Conservation (phyloP, 768 basidiomycete genomes). For the Kwoniella dejecticola region DNA sequence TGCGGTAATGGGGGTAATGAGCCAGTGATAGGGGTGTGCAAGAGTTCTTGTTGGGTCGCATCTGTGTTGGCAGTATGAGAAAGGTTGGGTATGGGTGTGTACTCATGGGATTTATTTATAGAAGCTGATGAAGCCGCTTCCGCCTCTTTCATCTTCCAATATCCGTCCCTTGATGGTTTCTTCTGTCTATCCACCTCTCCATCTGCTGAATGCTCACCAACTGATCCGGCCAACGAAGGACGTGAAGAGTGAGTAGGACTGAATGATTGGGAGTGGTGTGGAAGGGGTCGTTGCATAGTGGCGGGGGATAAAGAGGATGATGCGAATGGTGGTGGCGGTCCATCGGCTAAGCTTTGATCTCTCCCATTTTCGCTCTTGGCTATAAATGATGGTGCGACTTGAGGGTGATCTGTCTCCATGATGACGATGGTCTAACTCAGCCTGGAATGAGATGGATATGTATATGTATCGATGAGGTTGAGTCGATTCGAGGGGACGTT, state of each 20-base stretch:
- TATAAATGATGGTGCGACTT: neutral
- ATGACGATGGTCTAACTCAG: neutral
- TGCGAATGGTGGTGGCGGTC: constrained; percentile 7
- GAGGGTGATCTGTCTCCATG: constrained; percentile 16
- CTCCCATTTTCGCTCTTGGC: neutral
- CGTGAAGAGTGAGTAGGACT: too few species aligned
- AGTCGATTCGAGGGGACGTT: too few species aligned
- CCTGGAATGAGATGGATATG: neutral
- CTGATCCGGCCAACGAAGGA: too few species aligned
- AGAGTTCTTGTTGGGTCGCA: neutral
- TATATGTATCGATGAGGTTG: neutral
- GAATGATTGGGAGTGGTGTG: neutral
- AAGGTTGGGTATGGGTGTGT: neutral
- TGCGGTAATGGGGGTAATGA: neutral
- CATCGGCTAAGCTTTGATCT: neutral
- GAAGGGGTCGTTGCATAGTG: neutral
- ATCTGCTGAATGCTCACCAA: neutral
- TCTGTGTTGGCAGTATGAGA: neutral
- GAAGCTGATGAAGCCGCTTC: neutral
- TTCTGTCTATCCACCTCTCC: neutral
- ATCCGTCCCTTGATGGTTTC: constrained; percentile 20
- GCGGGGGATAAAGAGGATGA: constrained; percentile 4
- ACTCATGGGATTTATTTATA: neutral
- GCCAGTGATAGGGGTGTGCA: neutral
- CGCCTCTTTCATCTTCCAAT: constrained; percentile 25